Base-by-base conservation (phyloP, 441 rosid genomes). In the Capsella rubella region DNA sequence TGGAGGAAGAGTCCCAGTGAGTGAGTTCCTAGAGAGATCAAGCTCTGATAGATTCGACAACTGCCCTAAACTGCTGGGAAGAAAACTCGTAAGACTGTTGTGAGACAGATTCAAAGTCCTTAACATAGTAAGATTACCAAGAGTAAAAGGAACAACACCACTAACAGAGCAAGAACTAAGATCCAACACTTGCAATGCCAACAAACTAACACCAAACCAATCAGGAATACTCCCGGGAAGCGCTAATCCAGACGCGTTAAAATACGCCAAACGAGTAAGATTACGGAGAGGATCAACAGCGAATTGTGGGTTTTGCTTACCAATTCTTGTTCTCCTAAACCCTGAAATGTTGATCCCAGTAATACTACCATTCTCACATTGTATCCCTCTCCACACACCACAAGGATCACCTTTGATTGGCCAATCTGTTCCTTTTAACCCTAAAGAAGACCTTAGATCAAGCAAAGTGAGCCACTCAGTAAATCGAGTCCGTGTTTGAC, bases 151-250 rank as follows among this genome's bases (percentile, higher is more conserved):
- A 74, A 96, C 59, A 53, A 79, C 80, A 77, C 95, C 91, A 4
- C 14, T 81, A 50, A 91, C 67, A 18, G 83, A 82, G 47, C 93
- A 90, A 52, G 87, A 90, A 73, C 87, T 80, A 79, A 96, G 98
- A 92, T 96, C 99, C 85, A 96, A 82, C 53, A 80, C 85, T 81
- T 78, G 86, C 61, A 96, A 83, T 0, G 81, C 66, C 43, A 53
- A 71, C 59, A 93, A 77, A 4, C 67, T 69, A 64, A 70, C 80
- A 47, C 99, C 97, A 66, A 95, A 87, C 95, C 86, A 89, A 63
- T 85, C 89, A 14, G 99, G 99, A 42, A 95, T 83, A 3, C 85
- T 59, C 39, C 98, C 99, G 59, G 92, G 98, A 12, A 96, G 87
- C 21, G 69, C 59, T 70, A 96, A 89, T 42, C 85, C 79, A n/a